Percentiles rank a stretch among this genome's conserved stretches.
Conservation (phyloP, 2,329 filamentous ascomycete genomes). For the Pseudocercospora crystallina region DNA sequence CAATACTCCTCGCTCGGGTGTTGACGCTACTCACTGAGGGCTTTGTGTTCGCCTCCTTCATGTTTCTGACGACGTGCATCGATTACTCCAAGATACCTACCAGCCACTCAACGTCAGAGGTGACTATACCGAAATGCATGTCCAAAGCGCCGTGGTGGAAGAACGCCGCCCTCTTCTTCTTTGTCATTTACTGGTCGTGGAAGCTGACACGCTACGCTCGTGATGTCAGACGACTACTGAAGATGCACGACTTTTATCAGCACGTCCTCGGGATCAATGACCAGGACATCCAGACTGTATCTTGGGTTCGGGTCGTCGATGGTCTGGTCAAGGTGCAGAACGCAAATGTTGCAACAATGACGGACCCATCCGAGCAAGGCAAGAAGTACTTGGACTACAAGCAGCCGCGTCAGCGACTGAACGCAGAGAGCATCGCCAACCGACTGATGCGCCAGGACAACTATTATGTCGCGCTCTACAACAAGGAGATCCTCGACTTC, state of each 20-base stretch:
- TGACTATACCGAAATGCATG: conserved; percentile 74
- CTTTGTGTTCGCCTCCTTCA: conserved; percentile 79
- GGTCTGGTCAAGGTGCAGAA: conserved; percentile 82
- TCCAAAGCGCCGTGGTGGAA: conserved; percentile 69
- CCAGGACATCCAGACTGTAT: conserved; percentile 87
- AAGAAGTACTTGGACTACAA: conserved; percentile 61
- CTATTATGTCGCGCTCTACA: conserved; percentile 93
- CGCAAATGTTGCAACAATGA: conserved; percentile 80
- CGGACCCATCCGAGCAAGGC: conserved; percentile 55
- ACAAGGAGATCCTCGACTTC: conserved; percentile 90
- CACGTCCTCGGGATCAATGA: conserved; percentile 80
- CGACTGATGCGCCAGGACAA: conserved; percentile 95
- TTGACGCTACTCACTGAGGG: conserved; percentile 76
- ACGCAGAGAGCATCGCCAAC: conserved; percentile 96
- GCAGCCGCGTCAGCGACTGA: conserved; percentile 71
- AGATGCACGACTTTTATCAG: conserved; percentile 83
- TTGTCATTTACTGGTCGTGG: conserved; percentile 81
- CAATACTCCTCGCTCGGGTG: conserved; percentile 70
- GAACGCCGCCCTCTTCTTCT: conserved; percentile 79
- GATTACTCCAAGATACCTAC: conserved; percentile 72
- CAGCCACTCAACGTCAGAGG: conserved; percentile 60
- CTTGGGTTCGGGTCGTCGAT: conserved; percentile 87
- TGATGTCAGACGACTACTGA: conserved; percentile 69
- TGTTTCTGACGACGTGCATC: conserved; percentile 81
- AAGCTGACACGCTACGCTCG: conserved; percentile 72